A percentile compares a stretch with the other conserved stretches of the same genome.
Conservation (phyloP, 257 asterid species). For the Solanum habrochaites region DNA sequence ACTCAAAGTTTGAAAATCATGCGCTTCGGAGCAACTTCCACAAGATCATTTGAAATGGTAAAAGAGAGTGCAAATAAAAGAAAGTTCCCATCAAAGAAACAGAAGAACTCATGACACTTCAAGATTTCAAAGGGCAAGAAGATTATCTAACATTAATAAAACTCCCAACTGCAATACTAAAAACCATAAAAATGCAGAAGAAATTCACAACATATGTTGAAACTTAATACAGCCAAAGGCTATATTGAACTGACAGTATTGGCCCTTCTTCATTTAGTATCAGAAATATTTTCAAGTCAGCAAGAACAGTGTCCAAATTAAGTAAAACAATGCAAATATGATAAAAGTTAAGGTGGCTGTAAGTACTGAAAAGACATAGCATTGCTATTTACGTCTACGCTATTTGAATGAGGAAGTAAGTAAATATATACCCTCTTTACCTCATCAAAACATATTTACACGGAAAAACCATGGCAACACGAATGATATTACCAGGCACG, state of each 20-base stretch:
- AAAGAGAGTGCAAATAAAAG: neutral
- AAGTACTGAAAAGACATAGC: neutral
- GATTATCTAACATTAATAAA: neutral
- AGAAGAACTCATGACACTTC: neutral
- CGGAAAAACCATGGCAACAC: conserved; percentile 86
- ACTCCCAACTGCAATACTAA: neutral
- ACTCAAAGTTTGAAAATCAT: neutral
- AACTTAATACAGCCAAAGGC: neutral
- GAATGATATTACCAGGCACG: conserved; percentile 65
- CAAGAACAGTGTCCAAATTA: neutral
- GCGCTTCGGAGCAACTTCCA: neutral
- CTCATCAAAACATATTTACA: conserved; percentile 35
- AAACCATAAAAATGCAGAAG: neutral
- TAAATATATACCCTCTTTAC: neutral
- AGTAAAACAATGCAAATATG: neutral
- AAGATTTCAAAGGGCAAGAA: neutral
- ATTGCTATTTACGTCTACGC: neutral
- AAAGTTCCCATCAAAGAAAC: neutral
- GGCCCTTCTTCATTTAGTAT: neutral
- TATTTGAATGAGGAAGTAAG: neutral
- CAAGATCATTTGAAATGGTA: neutral
- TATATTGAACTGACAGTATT: neutral
- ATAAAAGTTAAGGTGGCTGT: neutral
- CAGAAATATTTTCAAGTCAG: neutral
- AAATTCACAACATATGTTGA: neutral